A percentile compares a stretch with the other conserved stretches of the same genome.
These are phyloP conservation scores for Auriscalpium microsporum DNA, from an alignment of 768 basidiomycete species.

Conservation along the genomic window DNA sequence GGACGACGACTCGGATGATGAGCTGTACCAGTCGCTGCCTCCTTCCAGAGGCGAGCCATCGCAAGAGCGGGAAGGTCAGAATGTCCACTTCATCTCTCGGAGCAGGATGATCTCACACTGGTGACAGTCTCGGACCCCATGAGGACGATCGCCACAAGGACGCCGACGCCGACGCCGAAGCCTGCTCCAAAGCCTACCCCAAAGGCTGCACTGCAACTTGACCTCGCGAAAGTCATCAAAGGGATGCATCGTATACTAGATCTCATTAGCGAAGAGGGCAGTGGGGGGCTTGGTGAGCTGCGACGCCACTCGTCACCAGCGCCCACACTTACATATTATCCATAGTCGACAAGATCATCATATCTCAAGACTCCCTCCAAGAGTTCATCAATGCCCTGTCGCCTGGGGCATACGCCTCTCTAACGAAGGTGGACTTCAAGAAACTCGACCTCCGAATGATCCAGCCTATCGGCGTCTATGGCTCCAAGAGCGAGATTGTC, in stretches of 20 bases:
- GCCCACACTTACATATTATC: too few relatives aligned
- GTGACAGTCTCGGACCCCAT: background rate
- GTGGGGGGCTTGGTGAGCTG: constrained; percentile 39
- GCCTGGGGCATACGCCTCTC: constrained; percentile 44
- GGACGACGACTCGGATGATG: background rate
- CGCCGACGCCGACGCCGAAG: background rate
- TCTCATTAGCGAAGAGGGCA: constrained; percentile 42
- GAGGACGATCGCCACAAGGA: too few relatives aligned
- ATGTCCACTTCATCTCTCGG: background rate
- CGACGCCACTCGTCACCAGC: background rate
- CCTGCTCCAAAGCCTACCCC: background rate
- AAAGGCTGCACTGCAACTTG: background rate
- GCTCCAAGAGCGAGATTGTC: constrained; percentile 43
- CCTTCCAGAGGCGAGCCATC: background rate
- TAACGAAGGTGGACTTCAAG: constrained; percentile 51
- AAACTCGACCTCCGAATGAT: constrained; percentile 36
- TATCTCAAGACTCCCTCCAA: constrained; percentile 41
- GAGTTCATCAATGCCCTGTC: constrained; percentile 38
- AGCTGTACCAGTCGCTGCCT: background rate
- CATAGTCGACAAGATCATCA: constrained; percentile 56
- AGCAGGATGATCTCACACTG: background rate
- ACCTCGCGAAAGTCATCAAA: constrained; percentile 19
- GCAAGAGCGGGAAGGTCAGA: background rate
- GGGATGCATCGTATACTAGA: constrained; percentile 49
- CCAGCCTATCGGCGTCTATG: constrained; percentile 50